These are phyloP conservation scores for Venturia nashicola DNA, from an alignment of 2,329 filamentous ascomycete genomes.

Conservation along the genomic window DNA sequence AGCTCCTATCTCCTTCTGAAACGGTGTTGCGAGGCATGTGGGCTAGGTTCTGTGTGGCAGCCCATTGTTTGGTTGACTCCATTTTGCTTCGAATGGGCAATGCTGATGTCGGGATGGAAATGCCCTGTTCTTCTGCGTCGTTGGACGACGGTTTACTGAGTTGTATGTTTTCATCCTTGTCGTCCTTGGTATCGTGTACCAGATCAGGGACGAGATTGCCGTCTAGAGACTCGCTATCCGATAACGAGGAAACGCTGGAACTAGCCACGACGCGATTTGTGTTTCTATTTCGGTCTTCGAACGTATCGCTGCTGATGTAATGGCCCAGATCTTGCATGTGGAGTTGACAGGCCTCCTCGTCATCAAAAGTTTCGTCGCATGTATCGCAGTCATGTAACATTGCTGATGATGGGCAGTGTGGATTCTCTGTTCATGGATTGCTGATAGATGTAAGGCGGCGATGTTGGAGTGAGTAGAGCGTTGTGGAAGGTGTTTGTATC, in stretches of 20 bases:
- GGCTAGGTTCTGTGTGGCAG: background rate
- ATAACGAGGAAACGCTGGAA: background rate
- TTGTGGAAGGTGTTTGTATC: background rate
- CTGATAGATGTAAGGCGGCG: background rate
- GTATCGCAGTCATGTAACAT: conserved; percentile 1
- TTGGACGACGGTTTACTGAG: background rate
- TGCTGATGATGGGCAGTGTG: background rate
- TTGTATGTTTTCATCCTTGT: background rate
- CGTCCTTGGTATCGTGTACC: background rate
- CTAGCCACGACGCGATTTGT: background rate
- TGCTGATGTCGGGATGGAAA: background rate
- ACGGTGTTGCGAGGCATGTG: too few relatives aligned
- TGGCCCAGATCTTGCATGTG: background rate
- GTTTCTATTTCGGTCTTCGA: background rate
- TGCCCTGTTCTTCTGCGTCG: background rate
- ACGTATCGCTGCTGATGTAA: background rate
- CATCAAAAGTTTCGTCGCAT: background rate
- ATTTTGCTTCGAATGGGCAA: background rate
- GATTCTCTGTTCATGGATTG: background rate
- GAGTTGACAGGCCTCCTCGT: background rate
- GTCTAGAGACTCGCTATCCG: background rate
- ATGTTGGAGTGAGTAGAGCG: background rate
- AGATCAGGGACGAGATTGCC: background rate
- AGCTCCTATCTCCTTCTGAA: too few relatives aligned
- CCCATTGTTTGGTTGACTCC: background rate